Percentiles rank a stretch among this genome's conserved stretches.
These are phyloP conservation scores for Penicillium palitans DNA, from an alignment of 2,329 filamentous ascomycete species.

Conservation along the genomic window DNA sequence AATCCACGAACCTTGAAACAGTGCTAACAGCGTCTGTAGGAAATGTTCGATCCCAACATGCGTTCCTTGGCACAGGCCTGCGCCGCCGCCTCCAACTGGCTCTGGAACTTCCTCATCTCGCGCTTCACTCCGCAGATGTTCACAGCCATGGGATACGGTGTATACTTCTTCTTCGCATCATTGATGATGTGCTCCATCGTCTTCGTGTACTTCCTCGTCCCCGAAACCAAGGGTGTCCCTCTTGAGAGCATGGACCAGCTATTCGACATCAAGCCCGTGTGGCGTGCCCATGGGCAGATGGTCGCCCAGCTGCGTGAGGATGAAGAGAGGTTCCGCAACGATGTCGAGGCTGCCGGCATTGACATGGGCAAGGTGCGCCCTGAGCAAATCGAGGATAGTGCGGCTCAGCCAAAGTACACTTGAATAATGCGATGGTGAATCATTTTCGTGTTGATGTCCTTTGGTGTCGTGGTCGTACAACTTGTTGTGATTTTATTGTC, in stretches of 20 bases:
- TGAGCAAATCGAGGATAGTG: constrained; percentile 22
- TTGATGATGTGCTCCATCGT: constrained; percentile 59
- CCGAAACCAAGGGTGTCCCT: constrained; percentile 65
- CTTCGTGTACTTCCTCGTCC: constrained; percentile 62
- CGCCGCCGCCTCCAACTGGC: constrained; percentile 49
- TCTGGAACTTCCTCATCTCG: constrained; percentile 43
- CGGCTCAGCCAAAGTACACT: constrained; percentile 15
- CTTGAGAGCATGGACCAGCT: constrained; percentile 65
- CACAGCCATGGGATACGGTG: constrained; percentile 53
- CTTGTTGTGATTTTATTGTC: not conserved
- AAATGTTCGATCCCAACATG: constrained; percentile 73
- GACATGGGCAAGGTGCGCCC: constrained; percentile 15
- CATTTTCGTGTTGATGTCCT: not conserved
- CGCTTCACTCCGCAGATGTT: constrained; percentile 48
- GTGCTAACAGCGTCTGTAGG: constrained; percentile 24
- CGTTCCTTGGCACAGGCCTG: constrained; percentile 71
- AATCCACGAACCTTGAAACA: not conserved
- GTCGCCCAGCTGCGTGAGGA: constrained; percentile 36
- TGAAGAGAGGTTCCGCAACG: constrained; percentile 37
- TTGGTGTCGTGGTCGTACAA: not conserved
- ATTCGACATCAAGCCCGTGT: constrained; percentile 48
- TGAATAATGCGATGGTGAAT: constrained; percentile 7
- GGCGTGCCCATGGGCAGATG: constrained; percentile 38
- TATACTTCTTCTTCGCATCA: constrained; percentile 67
- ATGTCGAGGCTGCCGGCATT: constrained; percentile 23